Evolutionary conservation across 768 basidiomycete species (phyloP).

Genomic region (Cystoderma amianthinum): DNA sequence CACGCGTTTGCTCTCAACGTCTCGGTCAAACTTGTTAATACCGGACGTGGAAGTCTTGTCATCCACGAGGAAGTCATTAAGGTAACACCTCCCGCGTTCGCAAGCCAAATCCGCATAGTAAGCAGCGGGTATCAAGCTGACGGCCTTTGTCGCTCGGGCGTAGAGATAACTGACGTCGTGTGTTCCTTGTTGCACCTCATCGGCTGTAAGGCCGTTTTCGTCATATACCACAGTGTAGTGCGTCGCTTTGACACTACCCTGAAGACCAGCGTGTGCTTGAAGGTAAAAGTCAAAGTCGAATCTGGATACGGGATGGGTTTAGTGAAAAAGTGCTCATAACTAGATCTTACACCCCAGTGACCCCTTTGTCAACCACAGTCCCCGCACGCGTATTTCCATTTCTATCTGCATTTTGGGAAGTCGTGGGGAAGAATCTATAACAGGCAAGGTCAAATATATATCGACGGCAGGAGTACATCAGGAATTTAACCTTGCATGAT

Average conservation of each 20-base stretch:
- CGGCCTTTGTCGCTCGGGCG: slow-evolving; percentile 78
- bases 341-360: slow-evolving; percentile 54
- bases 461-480: slow-evolving; percentile 14
- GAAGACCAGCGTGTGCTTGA: slow-evolving; percentile 69
- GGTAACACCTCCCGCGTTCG: slow-evolving; percentile 70
- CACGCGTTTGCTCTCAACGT: slow-evolving; percentile 30
- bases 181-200: slow-evolving; percentile 69
- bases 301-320: slow-evolving; percentile 20
- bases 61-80: slow-evolving; percentile 65
- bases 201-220: slow-evolving; percentile 60
- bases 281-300: slow-evolving; percentile 65
- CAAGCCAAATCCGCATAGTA: slow-evolving; percentile 82
- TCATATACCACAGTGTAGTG: slow-evolving; percentile 81
- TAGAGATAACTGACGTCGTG: slow-evolving; percentile 69
- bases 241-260: slow-evolving; percentile 66
- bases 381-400: slow-evolving; percentile 79
- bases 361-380: slow-evolving; percentile 74
- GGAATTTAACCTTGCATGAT: slow-evolving; percentile 41
- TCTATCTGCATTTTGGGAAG: slow-evolving; percentile 38
- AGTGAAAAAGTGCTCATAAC: background rate
- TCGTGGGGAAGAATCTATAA: slow-evolving; percentile 49
- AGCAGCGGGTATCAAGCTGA: slow-evolving; percentile 73
- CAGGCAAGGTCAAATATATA: background rate
- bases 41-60: slow-evolving; percentile 33
- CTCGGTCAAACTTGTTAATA: slow-evolving; percentile 18